Evolutionary conservation across 495 filamentous ascomycete genomes (phyloP), one percentile per base, ranked within the genome.

Genomic region (Aspergillus cristatus): DNA sequence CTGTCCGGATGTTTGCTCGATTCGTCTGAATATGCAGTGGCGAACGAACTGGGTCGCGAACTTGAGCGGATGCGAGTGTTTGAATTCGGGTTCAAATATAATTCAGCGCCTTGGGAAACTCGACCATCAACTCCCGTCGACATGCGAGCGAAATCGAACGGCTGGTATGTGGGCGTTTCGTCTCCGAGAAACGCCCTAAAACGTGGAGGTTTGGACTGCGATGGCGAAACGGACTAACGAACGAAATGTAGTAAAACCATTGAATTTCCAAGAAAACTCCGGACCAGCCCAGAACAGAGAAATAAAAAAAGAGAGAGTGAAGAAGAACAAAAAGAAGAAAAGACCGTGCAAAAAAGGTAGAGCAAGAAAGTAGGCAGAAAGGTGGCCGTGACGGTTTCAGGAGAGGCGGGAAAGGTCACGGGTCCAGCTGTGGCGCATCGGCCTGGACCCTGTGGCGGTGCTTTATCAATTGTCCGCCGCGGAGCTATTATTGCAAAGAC

Each of bases 71-170:
- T 60, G 32, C 53, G 61, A 34, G 55, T 30, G 34, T 41, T 39
- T n/a, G 48, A 40, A 35, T 39, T 35, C 18, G 45, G 15, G 40
- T 50, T 32, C 30, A 39, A 28, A 32, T 32, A 35, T 32, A 49
- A 51, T 40, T 35, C 45, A 35, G 18, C 41, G 41, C 38, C 33
- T 38, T 43, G 38, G 24, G 32, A 36, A 22, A 50, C 46, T 53
- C 53, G 55, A 41, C 45, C 46, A 54, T 62, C 58, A 47, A 66
- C 53, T 50, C 62, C 60, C 55, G 65, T 67, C 62, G 65, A 70
- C 65, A 70, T 70, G 47, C 65, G 63, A 67, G 57, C 62, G 60
- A 58, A 35, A 28, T 28, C 40, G 34, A 14, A 35, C 39, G 28
- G 42, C 22, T 32, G 32, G 14, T 18, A 28, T 20, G 31, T 41